phyloP scores from a whole-genome alignment of 169 alveolate species.

The Plasmodium vivax region DNA sequence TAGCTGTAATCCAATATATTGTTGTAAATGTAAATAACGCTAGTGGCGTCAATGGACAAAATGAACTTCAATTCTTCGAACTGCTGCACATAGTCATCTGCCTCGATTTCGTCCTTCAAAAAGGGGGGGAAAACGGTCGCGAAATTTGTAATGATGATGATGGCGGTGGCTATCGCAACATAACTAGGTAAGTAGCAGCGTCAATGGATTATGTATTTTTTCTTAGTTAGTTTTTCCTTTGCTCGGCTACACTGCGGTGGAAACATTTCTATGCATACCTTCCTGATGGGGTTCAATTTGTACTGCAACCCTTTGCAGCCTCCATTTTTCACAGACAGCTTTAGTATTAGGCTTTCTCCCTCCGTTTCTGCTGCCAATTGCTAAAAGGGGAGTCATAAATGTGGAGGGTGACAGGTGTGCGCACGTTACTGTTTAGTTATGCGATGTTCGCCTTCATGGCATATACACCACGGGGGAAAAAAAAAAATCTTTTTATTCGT shows the following conservation, averaged over 20 bases:
- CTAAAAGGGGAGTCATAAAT: constrained; percentile 40
- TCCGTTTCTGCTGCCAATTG: constrained; percentile 24
- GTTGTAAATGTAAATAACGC: constrained; percentile 64
- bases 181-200: background rate
- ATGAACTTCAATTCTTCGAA: constrained; percentile 60
- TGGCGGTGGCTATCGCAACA: background rate
- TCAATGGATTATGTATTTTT: background rate
- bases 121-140: background rate
- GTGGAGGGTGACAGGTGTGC: background rate
- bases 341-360: constrained; percentile 28
- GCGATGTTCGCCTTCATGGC: background rate
- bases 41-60: constrained; percentile 67
- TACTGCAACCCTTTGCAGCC: constrained; percentile 73
- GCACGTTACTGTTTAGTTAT: background rate
- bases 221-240: background rate
- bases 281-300: constrained; percentile 63
- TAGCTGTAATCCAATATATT: constrained; percentile 59
- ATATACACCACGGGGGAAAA: background rate
- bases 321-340: constrained; percentile 54
- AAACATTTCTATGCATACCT: constrained; percentile 37
- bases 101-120: constrained; percentile 60
- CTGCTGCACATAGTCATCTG: constrained; percentile 70
- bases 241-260: background rate
- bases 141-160: background rate
- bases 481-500: background rate